Conservation (phyloP, 306 rosid genomes). For the Hippophae rhamnoides region DNA sequence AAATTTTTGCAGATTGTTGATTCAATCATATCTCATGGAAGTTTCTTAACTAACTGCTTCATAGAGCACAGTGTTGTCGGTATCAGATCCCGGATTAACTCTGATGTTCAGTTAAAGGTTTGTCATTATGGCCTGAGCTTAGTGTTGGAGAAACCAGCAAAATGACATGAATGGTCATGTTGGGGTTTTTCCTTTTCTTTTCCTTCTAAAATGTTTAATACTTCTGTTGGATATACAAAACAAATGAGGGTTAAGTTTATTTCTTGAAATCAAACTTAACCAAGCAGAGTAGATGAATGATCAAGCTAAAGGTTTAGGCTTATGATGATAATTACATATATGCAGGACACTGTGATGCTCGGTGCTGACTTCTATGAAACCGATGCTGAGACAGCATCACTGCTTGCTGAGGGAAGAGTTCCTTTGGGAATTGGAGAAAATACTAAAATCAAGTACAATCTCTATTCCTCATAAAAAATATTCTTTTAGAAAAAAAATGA, state of each 20-base stretch:
- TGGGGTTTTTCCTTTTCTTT: no score
- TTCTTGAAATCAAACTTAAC: neutral
- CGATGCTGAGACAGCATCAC: constrained; percentile 41
- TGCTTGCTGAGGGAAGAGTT: constrained; percentile 75
- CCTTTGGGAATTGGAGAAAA: constrained; percentile 92
- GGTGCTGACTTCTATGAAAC: constrained; percentile 95
- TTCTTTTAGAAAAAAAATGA: neutral
- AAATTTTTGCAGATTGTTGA: constrained; percentile 62
- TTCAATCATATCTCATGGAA: constrained; percentile 86
- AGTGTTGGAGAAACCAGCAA: neutral
- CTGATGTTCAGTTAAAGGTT: constrained; percentile 80
- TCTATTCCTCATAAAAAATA: neutral
- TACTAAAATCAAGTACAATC: constrained; percentile 57
- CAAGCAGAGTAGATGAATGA: neutral
- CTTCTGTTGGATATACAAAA: no score
- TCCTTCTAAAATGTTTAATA: no score
- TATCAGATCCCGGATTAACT: constrained; percentile 73
- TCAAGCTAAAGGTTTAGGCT: neutral
- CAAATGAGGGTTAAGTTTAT: neutral
- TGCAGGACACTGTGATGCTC: constrained; percentile 93
- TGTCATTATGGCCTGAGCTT: constrained; percentile 6
- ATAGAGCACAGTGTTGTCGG: constrained; percentile 94
- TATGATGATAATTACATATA: neutral
- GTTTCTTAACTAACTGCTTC: constrained; percentile 61
- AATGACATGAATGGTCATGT: no score